Base-by-base conservation (phyloP, 345 rosid species). In the Erysimum cheiranthoides region DNA sequence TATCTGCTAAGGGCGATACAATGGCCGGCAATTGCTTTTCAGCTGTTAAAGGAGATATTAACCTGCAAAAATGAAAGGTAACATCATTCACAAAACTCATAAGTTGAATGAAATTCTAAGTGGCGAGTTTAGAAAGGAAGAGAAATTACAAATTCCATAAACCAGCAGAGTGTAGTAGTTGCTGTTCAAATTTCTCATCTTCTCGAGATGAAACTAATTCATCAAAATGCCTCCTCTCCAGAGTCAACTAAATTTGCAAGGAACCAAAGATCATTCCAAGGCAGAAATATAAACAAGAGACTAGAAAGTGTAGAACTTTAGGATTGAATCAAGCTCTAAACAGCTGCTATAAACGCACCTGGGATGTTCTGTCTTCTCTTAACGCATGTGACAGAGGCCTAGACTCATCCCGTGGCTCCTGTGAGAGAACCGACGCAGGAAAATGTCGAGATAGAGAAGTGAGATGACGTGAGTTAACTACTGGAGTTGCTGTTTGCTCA, bases 321-420 rank as follows among this genome's bases (percentile, higher is more conserved):
- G 8, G 16, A 32, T 11, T 27, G 63, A 68, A 39, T 28, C 14
- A 13, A 49, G 71, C 21, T 27, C 0, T 6, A 43, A 47, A 56
- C 25, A 45, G 32, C 28, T 54, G 47, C 18, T 43, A 62, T 5
- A 62, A 61, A 59, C 66, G 77, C 18, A 91, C 98, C 92, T 75
- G 89, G 9, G 83, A 81, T 43, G 79, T 61, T 76, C 60, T 78
- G 50, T 89, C 93, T 68, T 88, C 93, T 84, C 84, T 84, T 10
- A 60, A 54, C 10, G 76, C 46, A 59, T 83, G 87, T 16, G 80
- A 76, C 10, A 73, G 79, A 71, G 89, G 73, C 68, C 78, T 80
- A 42, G 80, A 73, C 57, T 87, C 96, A 49, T 89, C 90, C 1
- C 85, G 85, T 78, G 86, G 93, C 85, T 91, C 96, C 83, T 84